phyloP scores from a whole-genome alignment of 306 rosid genomes.

The Dalbergia cultrata region DNA sequence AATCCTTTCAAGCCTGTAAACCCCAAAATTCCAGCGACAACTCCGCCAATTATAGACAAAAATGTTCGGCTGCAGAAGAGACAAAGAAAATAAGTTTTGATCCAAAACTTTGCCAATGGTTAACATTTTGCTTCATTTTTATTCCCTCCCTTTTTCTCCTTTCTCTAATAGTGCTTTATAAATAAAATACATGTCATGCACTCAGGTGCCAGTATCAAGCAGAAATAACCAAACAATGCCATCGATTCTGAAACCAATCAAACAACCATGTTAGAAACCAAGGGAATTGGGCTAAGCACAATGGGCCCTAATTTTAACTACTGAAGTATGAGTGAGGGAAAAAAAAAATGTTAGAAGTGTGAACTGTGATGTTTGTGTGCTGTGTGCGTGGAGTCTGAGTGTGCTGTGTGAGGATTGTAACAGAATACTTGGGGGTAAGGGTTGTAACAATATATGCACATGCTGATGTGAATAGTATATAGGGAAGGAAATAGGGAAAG shows the following conservation, averaged over 20 bases:
- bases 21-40: constrained; percentile 95
- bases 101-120: constrained; percentile 22
- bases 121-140: not conserved
- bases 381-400: no score
- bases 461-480: no score
- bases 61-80: constrained; percentile 88
- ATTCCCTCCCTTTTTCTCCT: not conserved
- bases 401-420: no score
- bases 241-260: not conserved
- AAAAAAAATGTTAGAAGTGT: no score
- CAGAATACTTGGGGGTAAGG: no score
- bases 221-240: constrained; percentile 34
- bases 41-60: constrained; percentile 92
- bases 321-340: no score
- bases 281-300: no score
- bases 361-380: no score
- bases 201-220: constrained; percentile 15
- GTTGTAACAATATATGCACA: no score
- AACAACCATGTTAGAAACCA: no score
- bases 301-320: no score
- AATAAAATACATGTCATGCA: constrained; percentile 1
- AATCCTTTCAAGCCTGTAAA: constrained; percentile 86
- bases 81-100: constrained; percentile 25
- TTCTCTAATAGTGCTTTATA: constrained; percentile 16
- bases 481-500: no score